phyloP scores from a whole-genome alignment of 2,329 filamentous ascomycete species.

The Ascochyta rabiei region DNA sequence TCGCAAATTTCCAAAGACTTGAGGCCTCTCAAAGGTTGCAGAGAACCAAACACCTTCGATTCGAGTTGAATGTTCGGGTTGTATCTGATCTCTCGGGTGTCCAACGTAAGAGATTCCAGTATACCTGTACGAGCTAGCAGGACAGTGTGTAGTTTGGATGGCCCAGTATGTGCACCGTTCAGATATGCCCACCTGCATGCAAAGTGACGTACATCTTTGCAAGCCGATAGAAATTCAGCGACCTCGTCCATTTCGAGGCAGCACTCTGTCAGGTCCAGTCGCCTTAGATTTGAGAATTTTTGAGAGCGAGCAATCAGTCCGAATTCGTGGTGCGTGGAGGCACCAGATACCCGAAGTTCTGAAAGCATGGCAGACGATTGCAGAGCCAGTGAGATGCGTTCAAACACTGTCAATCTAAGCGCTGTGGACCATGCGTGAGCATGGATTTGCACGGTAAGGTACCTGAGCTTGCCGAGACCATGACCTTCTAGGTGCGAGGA shows the following conservation, averaged over 20 bases:
- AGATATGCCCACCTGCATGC: constrained; percentile 28
- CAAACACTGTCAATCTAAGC: constrained; percentile 2
- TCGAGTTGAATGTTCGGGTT: background rate
- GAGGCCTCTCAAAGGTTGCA: constrained; percentile 17
- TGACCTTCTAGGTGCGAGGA: background rate
- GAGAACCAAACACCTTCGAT: constrained; percentile 11
- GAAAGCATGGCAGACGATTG: constrained; percentile 15
- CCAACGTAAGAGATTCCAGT: constrained; percentile 24
- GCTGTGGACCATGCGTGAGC: background rate
- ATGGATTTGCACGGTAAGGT: constrained; percentile 28
- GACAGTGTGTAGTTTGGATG: constrained; percentile 15
- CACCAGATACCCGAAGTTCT: constrained; percentile 23
- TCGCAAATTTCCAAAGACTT: constrained; percentile 21
- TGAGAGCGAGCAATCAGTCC: background rate
- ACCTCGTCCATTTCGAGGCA: constrained; percentile 18
- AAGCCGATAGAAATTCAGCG: constrained; percentile 12
- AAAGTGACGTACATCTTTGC: constrained; percentile 27
- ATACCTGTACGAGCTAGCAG: constrained; percentile 21
- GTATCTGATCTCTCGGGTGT: constrained; percentile 18
- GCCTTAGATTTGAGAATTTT: constrained; percentile 19
- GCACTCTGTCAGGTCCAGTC: constrained; percentile 30
- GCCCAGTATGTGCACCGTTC: background rate
- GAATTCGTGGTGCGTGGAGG: background rate
- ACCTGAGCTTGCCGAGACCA: constrained; percentile 21
- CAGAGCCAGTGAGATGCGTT: constrained; percentile 15